Evolutionary conservation across 495 filamentous ascomycete species (phyloP), one percentile per base, ranked within the genome.

Genomic region (Penicillium antarcticum): DNA sequence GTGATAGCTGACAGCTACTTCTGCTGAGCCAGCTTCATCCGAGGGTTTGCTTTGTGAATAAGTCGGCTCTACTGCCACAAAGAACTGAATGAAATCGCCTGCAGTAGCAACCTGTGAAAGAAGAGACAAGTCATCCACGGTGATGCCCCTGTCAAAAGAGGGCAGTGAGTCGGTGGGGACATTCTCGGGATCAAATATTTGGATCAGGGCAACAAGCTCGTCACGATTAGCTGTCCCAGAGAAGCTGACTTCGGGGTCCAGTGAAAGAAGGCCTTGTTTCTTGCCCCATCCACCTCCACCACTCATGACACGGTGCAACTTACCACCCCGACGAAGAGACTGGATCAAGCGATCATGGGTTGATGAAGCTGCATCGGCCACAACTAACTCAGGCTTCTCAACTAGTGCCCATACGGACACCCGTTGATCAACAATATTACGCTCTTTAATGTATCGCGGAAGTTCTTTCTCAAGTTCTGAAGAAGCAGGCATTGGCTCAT

Each of bases 201-300:
- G 36, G 32, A 61, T 55, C 7, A 68, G 44, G 24, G 42, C 16
- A 10, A 49, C 33, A 11, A 66, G 51, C 3, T 50, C 48, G n/a
- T 56, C 31, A 10, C 21, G 40, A 14, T 45, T 38, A 39, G 40
- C 13, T 36, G 50, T 47, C 21, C 57, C 60, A 13, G 51, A 38
- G 40, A 74, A 76, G 16, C 58, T 71, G 13, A 72, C 75, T 55
- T 89, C 80, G 16, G 89, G 89, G 61, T 95, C 90, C 0, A 96
- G 73, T 7, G 89, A 91, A 5, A 96, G 71, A 11, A 96, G 75
- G 4, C 91, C 91, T 48, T 85, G 82, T 65, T 95, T 96, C 53
- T 81, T 73, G 5, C 91, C 91, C 91, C 91, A 96, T 39, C 91
- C 91, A 44, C 91, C 91, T 53, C 91, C 91, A 17, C 91, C 91